Evolutionary conservation across 2,329 filamentous ascomycete species (phyloP), one percentile per base, ranked within the genome.

Genomic region (Paraphaeosphaeria minitans): DNA sequence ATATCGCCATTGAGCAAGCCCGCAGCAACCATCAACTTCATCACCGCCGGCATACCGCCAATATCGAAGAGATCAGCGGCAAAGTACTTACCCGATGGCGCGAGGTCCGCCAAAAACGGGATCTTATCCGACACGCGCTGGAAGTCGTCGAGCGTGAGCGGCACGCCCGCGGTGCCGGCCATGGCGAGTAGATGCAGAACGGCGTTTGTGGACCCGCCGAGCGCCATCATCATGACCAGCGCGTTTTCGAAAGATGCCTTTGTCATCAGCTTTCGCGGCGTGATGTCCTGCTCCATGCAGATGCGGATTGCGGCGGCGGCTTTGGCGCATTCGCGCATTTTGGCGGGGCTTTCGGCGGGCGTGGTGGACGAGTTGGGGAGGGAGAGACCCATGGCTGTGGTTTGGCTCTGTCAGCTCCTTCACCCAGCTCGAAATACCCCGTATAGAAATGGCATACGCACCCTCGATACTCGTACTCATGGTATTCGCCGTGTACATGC

Each of bases 401-500:
- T 9, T 14, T 27, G 24, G 24, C 24, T 8, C 12, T 9, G 29
- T 45, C n/a, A 24, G 19, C 33, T 21, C 27, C 22, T n/a, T n/a
- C 41, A 21, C n/a, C 7, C 19, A 5, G 27, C 9, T 22, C 9
- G 7, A 9, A 31, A 2, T 10, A 19, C 21, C 6, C 22, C 2
- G 7, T 37, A 31, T 37, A 35, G 31, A 19, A 13, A 4, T 13
- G 33, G 6, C n/a, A 3, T 2, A 14, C 57, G 12, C 60, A 67
- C 72, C 72, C 66, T 97, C 92, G 64, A 96, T 92, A 14, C 91
- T 91, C 0, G 91, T 94, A 4, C 92, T 91, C 91, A 97, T 94
- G 24, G 92, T 96, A 79, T 96, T 96, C 64, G 93, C 93, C 0
- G 93, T 97, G 80, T 93, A 97, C 93, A 96, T 96, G 19, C 93